Percentiles rank a stretch among this genome's conserved stretches.
Evolutionary conservation across 768 basidiomycete species (phyloP).

Genomic region (Trametopsis cervina): DNA sequence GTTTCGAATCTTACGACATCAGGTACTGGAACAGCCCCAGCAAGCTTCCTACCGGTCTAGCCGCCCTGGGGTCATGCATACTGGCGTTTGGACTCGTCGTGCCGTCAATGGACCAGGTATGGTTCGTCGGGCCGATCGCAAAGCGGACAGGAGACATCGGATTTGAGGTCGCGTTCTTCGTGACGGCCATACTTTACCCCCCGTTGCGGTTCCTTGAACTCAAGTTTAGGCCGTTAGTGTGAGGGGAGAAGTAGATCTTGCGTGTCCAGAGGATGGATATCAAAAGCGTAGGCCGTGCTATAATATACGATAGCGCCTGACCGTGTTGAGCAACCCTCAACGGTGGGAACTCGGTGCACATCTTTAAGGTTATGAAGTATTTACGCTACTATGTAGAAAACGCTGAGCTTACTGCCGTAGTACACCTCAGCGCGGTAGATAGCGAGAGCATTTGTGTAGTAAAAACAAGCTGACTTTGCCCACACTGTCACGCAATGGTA

Average conservation of each 20-base stretch:
- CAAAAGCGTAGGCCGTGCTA: not conserved
- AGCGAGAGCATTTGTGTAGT: too few species aligned
- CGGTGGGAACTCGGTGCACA: too few species aligned
- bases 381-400: too few species aligned
- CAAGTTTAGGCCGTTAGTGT: constrained; percentile 19
- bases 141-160: constrained; percentile 62
- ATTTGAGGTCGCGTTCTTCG: constrained; percentile 50
- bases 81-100: constrained; percentile 51
- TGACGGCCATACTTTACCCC: constrained; percentile 42
- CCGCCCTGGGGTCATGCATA: constrained; percentile 47
- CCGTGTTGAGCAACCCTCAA: too few species aligned
- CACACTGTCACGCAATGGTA: too few species aligned
- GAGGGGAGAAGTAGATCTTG: too few species aligned
- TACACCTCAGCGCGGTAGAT: too few species aligned
- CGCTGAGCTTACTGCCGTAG: too few species aligned
- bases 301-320: not conserved
- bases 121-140: constrained; percentile 68
- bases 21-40: constrained; percentile 46
- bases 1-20: constrained; percentile 42
- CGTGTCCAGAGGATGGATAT: not conserved
- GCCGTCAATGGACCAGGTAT: constrained; percentile 65
- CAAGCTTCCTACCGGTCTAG: constrained; percentile 53
- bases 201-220: constrained; percentile 39
- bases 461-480: too few species aligned
- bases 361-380: too few species aligned